phyloP scores from a whole-genome alignment of 257 asterid species.

The Solanum corneliomulleri region DNA sequence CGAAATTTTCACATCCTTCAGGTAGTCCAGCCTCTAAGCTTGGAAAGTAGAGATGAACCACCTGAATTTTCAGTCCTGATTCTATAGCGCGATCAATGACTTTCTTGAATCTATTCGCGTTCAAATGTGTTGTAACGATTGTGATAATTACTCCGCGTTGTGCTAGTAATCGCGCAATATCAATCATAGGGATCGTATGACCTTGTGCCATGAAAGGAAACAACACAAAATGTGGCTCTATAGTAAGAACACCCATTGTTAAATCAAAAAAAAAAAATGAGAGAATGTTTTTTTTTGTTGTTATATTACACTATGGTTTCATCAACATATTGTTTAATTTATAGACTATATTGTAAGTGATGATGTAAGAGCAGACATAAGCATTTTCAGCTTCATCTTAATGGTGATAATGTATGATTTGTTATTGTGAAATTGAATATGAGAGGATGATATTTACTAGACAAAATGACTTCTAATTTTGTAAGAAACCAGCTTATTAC shows the following conservation, averaged over 20 bases:
- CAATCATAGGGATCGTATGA: slow-evolving; percentile 15
- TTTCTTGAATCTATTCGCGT: slow-evolving; percentile 3
- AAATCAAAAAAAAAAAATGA: background rate
- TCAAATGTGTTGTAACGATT: slow-evolving; percentile 7
- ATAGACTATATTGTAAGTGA: background rate
- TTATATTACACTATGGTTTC: background rate
- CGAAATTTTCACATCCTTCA: slow-evolving; percentile 14
- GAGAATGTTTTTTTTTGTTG: background rate
- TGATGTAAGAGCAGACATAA: slow-evolving; percentile 1
- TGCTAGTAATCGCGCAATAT: slow-evolving; percentile 3
- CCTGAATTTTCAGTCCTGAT: slow-evolving; percentile 2
- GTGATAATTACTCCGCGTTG: background rate
- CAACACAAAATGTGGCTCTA: slow-evolving; percentile 10
- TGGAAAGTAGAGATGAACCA: slow-evolving; percentile 8
- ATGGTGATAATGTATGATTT: background rate
- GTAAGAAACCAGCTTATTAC: background rate
- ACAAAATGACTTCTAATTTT: background rate
- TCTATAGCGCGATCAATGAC: background rate
- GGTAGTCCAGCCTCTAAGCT: slow-evolving; percentile 15
- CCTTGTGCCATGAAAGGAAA: slow-evolving; percentile 22
- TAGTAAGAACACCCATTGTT: background rate
- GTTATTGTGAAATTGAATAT: background rate
- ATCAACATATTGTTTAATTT: background rate
- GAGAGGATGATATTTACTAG: background rate
- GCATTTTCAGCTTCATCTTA: background rate